Evolutionary conservation across 805 yeast genomes (phyloP).

Genomic region (Nakazawaea ernobii): DNA sequence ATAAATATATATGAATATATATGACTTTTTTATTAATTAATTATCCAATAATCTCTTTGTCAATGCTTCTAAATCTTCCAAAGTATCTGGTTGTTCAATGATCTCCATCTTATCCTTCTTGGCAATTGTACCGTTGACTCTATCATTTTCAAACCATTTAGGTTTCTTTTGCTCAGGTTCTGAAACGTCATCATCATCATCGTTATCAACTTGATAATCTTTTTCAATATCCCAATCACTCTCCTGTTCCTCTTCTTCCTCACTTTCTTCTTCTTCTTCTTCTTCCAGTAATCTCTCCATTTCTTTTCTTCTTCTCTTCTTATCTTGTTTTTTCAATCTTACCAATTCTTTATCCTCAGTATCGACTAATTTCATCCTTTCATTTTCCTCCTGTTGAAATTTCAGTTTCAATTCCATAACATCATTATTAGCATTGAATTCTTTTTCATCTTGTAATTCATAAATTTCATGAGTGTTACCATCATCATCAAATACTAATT

Average conservation of each 20-base stretch:
- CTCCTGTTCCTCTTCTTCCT: constrained; percentile 17
- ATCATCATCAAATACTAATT: constrained; percentile 86
- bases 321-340: constrained; percentile 73
- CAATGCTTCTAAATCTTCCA: constrained; percentile 91
- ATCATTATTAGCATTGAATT: constrained; percentile 59
- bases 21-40: not conserved
- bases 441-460: constrained; percentile 86
- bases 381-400: constrained; percentile 62
- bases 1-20: constrained; percentile 1
- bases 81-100: constrained; percentile 80
- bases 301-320: constrained; percentile 85
- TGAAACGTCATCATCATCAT: constrained; percentile 29
- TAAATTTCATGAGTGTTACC: constrained; percentile 89
- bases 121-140: constrained; percentile 16
- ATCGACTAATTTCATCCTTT: constrained; percentile 68
- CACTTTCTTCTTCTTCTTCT: constrained; percentile 28
- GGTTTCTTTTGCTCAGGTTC: constrained; percentile 29
- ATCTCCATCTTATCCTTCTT: constrained; percentile 47
- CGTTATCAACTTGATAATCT: constrained; percentile 31
- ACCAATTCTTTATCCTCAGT: constrained; percentile 71
- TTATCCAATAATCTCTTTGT: constrained; percentile 43
- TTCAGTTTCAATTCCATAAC: constrained; percentile 62
- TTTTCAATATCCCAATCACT: constrained; percentile 33
- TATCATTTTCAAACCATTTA: constrained; percentile 43
- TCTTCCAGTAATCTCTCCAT: constrained; percentile 51